These are phyloP conservation scores for Magnusiomyces suaveolens DNA, from an alignment of 1,139 yeast species.

Conservation along the genomic window DNA sequence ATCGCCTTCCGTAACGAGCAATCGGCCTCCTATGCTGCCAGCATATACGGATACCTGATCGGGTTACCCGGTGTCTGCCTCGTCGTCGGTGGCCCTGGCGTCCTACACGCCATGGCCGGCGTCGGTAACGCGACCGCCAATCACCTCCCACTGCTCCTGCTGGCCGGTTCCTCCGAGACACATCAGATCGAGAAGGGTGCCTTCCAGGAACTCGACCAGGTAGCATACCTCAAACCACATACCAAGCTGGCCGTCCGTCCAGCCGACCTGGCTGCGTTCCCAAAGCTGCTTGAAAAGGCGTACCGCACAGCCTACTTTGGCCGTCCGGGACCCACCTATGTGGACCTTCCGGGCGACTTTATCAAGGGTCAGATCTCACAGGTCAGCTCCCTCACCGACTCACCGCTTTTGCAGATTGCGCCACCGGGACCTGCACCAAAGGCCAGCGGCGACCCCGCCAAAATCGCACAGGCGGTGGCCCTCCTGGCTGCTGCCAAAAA, in stretches of 20 bases:
- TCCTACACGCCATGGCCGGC: conserved; percentile 55
- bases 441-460: conserved; percentile 35
- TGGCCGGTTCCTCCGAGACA: conserved; percentile 50
- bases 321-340: conserved; percentile 48
- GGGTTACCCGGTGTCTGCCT: conserved; percentile 53
- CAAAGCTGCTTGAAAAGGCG: conserved; percentile 41
- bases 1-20: conserved; percentile 57
- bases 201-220: conserved; percentile 58
- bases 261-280: conserved; percentile 30
- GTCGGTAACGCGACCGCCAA: conserved; percentile 49
- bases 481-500: conserved; percentile 31
- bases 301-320: conserved; percentile 42
- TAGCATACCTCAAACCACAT: conserved; percentile 38
- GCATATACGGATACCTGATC: conserved; percentile 53
- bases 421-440: conserved; percentile 33
- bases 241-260: conserved; percentile 46
- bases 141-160: conserved; percentile 49
- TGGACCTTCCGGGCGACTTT: conserved; percentile 55
- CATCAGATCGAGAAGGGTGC: conserved; percentile 47
- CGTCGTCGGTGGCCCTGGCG: conserved; percentile 66
- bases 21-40: conserved; percentile 62
- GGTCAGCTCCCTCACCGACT: neutral
- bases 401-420: conserved; percentile 10
- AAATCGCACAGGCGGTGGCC: conserved; percentile 33
- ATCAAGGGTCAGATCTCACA: conserved; percentile 32